Evolutionary conservation across 2,329 filamentous ascomycete species (phyloP).

Genomic region (Aspergillus aculeatinus): DNA sequence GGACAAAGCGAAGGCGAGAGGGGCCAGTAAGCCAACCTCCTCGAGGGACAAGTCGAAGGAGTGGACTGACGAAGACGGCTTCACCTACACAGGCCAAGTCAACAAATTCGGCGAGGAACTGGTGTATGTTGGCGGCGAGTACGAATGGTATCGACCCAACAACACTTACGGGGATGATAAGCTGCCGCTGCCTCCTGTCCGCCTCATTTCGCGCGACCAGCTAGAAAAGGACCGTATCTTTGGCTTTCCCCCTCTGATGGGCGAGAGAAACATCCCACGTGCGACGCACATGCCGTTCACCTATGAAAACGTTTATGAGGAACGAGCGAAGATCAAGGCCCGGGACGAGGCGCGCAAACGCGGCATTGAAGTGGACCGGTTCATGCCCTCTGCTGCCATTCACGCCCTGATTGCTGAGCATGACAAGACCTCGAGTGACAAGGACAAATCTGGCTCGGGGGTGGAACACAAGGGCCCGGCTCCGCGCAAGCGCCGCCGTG

Average conservation of each 20-base stretch:
- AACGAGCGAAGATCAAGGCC: conserved; percentile 22
- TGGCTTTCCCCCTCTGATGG: conserved; percentile 32
- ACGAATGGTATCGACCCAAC: conserved; percentile 25
- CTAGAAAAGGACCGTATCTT: conserved; percentile 31
- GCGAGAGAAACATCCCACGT: conserved; percentile 32
- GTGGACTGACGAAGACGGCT: conserved; percentile 32
- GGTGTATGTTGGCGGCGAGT: conserved; percentile 24
- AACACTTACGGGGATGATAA: conserved; percentile 28
- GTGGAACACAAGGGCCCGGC: conserved; percentile 9
- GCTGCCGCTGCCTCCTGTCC: conserved; percentile 27
- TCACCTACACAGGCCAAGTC: conserved; percentile 30
- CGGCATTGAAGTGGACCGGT: conserved; percentile 22
- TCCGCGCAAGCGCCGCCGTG: conserved; percentile 21
- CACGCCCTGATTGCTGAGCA: conserved; percentile 20
- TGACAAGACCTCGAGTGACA: conserved; percentile 5
- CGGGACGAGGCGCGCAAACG: conserved; percentile 23
- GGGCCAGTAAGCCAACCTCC: conserved; percentile 18
- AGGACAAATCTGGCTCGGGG: neutral
- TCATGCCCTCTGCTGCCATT: conserved; percentile 21
- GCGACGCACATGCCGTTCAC: conserved; percentile 18
- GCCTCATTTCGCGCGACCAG: conserved; percentile 29
- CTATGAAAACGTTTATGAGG: conserved; percentile 26
- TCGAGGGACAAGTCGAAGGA: conserved; percentile 19
- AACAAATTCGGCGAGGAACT: conserved; percentile 33
- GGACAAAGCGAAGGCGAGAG: neutral